Conservation (phyloP, 306 rosid genomes). For the Fragaria nilgerrensis region DNA sequence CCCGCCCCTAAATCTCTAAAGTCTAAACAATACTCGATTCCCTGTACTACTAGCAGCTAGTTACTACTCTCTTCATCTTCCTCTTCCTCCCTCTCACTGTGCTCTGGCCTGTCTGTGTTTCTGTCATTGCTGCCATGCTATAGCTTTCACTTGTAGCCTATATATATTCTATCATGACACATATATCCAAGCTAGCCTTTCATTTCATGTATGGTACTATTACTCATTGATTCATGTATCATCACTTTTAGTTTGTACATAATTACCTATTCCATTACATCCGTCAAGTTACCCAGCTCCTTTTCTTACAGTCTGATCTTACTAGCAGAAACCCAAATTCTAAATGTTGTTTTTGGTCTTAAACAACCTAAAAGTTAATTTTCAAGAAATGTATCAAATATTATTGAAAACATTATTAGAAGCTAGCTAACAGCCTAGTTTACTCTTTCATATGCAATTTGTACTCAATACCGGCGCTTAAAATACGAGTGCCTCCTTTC, state of each 20-base stretch:
- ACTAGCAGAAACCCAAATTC: too few species aligned
- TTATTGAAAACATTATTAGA: neutral
- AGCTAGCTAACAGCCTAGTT: neutral
- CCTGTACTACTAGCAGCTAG: neutral
- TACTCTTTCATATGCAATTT: neutral
- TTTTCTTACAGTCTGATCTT: neutral
- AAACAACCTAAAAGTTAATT: neutral
- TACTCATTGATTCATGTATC: neutral
- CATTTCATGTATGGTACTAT: neutral
- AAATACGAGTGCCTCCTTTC: neutral
- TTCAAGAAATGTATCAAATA: neutral
- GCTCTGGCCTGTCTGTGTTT: slow-evolving; percentile 11
- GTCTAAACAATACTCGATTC: neutral
- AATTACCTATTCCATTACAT: neutral
- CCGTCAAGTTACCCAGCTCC: neutral
- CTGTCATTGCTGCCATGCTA: slow-evolving; percentile 13
- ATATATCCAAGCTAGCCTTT: neutral
- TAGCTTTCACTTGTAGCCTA: slow-evolving; percentile 26
- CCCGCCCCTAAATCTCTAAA: neutral
- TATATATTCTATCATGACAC: neutral
- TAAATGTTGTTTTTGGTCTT: neutral
- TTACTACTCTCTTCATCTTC: neutral
- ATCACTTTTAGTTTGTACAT: neutral
- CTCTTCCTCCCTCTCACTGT: slow-evolving; percentile 6
- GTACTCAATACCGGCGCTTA: neutral